phyloP scores from a whole-genome alignment of 768 basidiomycete species.

The Leccinum variicolor region DNA sequence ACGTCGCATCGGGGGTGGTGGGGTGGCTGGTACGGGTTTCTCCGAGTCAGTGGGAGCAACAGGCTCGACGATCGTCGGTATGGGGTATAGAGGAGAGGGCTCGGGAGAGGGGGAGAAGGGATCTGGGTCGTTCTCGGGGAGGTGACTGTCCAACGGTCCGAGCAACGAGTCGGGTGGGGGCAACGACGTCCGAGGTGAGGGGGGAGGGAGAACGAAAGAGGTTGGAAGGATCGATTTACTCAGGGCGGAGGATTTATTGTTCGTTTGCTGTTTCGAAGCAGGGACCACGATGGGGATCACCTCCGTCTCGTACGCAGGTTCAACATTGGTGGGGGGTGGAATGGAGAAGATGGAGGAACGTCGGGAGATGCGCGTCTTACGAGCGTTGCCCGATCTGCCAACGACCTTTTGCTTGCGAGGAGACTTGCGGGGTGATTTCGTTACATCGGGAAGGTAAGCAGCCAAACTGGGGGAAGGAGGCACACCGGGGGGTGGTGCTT shows the following conservation, averaged over 20 bases:
- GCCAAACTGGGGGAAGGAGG: constrained; percentile 20
- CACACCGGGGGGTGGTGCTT: constrained; percentile 21
- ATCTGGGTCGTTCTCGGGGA: constrained; percentile 11
- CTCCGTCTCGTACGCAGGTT: constrained; percentile 53
- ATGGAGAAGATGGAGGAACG: constrained; percentile 42
- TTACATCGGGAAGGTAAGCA: constrained; percentile 28
- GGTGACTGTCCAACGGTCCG: constrained; percentile 18
- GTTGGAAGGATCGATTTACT: constrained; percentile 56
- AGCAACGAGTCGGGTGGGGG: constrained; percentile 41
- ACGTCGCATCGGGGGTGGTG: constrained; percentile 10
- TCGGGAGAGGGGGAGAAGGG: background rate
- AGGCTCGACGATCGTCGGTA: constrained; percentile 23
- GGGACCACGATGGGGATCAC: constrained; percentile 35
- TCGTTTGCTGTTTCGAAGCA: constrained; percentile 25
- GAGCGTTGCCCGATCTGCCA: constrained; percentile 42
- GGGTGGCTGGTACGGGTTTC: background rate
- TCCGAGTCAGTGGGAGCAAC: constrained; percentile 2
- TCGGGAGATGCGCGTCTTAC: constrained; percentile 46
- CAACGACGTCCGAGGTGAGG: constrained; percentile 65
- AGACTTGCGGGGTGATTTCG: constrained; percentile 43
- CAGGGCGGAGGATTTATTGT: constrained; percentile 21
- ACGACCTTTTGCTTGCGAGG: constrained; percentile 44
- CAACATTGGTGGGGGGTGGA: constrained; percentile 32
- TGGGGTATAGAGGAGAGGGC: constrained; percentile 8
- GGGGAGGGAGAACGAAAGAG: constrained; percentile 76